Evolutionary conservation across 345 rosid species (phyloP), one percentile per base, ranked within the genome.

Genomic region (Syzygium jambos): DNA sequence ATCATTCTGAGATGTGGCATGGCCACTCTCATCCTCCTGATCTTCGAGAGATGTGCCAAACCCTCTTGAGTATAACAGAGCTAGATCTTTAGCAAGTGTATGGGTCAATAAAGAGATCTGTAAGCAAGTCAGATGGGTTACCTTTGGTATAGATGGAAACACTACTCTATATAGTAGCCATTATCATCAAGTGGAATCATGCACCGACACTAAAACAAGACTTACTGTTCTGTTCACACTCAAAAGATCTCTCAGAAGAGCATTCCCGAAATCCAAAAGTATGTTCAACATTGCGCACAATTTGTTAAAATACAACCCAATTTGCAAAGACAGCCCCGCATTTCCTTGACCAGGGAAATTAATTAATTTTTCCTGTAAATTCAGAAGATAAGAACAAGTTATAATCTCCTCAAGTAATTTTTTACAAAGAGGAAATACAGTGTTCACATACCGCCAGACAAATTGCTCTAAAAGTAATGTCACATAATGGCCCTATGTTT

Each of bases 71-170:
- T 87, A 98, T 84, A 98, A 89, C 73, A 95, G 92, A 51, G 96
- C 93, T 49, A 98, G 91, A 87, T 93, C 92, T 86, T 90, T 93
- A 63, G 98, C 97, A 78, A 98, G 97, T n/a, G 89, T 94, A 85
- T 93, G 93, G 89, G 99, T 95, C 92, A 93, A 90, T 77, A 95
- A 63, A 78, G 96, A 93, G 46, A 94, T 95, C 99, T 97, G 91
- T 91, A 92, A 51, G 77, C 86, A 89, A 80, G 46, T 73, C 46
- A 73, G 49, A 34, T 34, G 43, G 46, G 80, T 73, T 34, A 73
- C 80, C 80, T 17, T 73, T 7, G 4, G 23, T 34, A 73, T 34
- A 73, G 46, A 73, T 38, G 46, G 46, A 73, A 55, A 41, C 84
- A 78, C 85, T 30, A 49, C 51, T 85, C 52, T 85, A 49, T 27